These are phyloP conservation scores for Porcisia deanei DNA, from an alignment of 208 protist genomes.

Conservation along the genomic window DNA sequence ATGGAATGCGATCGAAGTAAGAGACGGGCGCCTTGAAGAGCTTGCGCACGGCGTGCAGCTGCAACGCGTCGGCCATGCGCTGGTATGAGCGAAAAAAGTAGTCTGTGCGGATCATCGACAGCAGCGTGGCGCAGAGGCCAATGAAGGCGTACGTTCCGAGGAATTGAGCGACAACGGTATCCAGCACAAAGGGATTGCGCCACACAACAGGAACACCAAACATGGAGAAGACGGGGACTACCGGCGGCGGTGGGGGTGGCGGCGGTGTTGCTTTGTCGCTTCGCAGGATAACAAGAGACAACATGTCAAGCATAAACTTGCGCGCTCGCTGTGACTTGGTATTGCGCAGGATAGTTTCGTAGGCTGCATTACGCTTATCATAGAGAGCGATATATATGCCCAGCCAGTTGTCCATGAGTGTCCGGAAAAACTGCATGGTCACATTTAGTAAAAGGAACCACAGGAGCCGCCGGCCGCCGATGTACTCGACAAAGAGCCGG, in stretches of 20 bases:
- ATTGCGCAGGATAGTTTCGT: constrained; percentile 38
- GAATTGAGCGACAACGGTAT: constrained; percentile 51
- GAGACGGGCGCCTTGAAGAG: constrained; percentile 74
- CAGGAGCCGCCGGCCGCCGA: constrained; percentile 32
- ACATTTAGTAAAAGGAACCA: constrained; percentile 46
- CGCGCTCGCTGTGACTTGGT: constrained; percentile 39
- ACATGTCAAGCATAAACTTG: constrained; percentile 33
- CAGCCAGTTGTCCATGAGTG: constrained; percentile 77
- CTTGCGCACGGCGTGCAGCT: constrained; percentile 51
- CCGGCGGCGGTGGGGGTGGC: constrained; percentile 28
- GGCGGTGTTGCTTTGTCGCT: constrained; percentile 21
- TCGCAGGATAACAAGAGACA: constrained; percentile 29
- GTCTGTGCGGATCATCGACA: constrained; percentile 57
- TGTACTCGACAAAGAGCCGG: constrained; percentile 48
- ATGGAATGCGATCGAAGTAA: constrained; percentile 72
- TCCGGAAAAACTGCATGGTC: constrained; percentile 52
- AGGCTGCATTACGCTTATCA: constrained; percentile 38
- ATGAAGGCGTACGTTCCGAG: constrained; percentile 63
- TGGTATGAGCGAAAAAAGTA: constrained; percentile 65
- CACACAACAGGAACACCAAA: constrained; percentile 20
- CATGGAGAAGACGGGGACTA: constrained; percentile 9
- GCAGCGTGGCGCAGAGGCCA: constrained; percentile 44
- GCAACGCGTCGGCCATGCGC: constrained; percentile 54
- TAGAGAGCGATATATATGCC: constrained; percentile 71
- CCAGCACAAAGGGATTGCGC: constrained; percentile 40